Base-by-base conservation (phyloP, 2,329 filamentous ascomycete genomes). In the Trichoderma atroviride region DNA sequence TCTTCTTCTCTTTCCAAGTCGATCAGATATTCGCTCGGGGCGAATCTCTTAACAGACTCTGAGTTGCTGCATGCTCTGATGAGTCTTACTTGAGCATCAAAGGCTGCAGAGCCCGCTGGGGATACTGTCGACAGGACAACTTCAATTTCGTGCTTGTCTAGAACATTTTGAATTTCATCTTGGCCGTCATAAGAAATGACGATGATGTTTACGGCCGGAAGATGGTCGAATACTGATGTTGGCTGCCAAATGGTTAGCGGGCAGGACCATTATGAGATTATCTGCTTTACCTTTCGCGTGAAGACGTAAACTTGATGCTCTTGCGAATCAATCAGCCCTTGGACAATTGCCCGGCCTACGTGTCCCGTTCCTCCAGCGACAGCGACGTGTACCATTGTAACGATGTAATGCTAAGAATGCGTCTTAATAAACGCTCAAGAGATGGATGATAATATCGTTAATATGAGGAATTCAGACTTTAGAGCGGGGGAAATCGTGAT, bases 281-380 rank as follows among this genome's bases (percentile, higher is more conserved):
- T 7, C 6, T 5, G 24, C 31, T n/a, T n/a, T 37, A 55, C 50
- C 61, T 64, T 64, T 53, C 61, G 27, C 10, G 29, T 40, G n/a
- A 64, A 29, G 29, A 64, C 47, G 56, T 81, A 75, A 19, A 84
- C 76, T n/a, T 81, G 70, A 65, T 83, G 78, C 58, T 79, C 78
- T 57, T 64, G 76, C 27, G 71, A 75, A 47, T 73, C 76, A 16
- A 71, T 71, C 10, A 85, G 70, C 19, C 77, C 79, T 24, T 85
- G 83, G 29, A 85, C 80, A 50, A 86, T 76, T 2, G 82, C 81
- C 24, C 77, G 79, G 10, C 83, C 83, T 3, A 85, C 75, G 19
- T 76, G 77, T 22, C 83, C 83, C 0, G 80, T 81, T 19, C 83
- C 83, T 60, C 83, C 83, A 5, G 81, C 81, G 24, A 85, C 79